phyloP scores from a whole-genome alignment of 2,329 filamentous ascomycete species.

The Helotiales sp. region DNA sequence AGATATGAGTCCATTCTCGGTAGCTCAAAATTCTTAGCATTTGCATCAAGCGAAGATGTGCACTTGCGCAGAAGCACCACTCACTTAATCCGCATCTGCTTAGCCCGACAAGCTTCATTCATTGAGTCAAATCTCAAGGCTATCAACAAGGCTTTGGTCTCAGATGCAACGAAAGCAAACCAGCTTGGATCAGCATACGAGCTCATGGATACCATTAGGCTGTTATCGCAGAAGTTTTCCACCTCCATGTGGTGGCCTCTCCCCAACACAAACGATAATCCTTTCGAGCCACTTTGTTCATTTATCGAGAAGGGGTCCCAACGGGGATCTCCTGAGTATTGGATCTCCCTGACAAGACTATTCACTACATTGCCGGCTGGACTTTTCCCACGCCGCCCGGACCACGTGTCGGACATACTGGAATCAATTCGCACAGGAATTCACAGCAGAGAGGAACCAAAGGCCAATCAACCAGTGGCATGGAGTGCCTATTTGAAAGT shows the following conservation, averaged over 20 bases:
- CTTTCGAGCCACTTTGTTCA: constrained; percentile 58
- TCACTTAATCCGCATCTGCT: constrained; percentile 50
- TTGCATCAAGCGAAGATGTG: constrained; percentile 62
- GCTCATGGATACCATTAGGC: constrained; percentile 65
- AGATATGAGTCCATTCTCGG: constrained; percentile 69
- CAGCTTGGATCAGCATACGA: constrained; percentile 40
- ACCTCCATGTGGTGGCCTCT: constrained; percentile 73
- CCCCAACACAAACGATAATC: constrained; percentile 54
- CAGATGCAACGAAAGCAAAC: neutral
- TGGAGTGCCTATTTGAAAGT: constrained; percentile 76
- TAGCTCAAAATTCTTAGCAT: constrained; percentile 62
- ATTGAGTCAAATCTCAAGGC: constrained; percentile 50
- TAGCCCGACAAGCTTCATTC: constrained; percentile 47
- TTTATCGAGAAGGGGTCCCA: constrained; percentile 87
- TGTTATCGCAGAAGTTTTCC: constrained; percentile 65
- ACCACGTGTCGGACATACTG: constrained; percentile 60
- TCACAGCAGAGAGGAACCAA: constrained; percentile 70
- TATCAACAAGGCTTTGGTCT: constrained; percentile 61
- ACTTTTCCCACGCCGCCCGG: constrained; percentile 52
- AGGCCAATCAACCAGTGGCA: constrained; percentile 57
- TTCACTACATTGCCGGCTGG: constrained; percentile 55
- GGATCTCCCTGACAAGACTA: constrained; percentile 66
- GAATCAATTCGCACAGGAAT: constrained; percentile 71
- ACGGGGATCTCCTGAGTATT: constrained; percentile 69
- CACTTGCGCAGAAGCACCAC: constrained; percentile 52